These are phyloP conservation scores for Diatrype stigma DNA, from an alignment of 2,329 filamentous ascomycete genomes.

Conservation along the genomic window DNA sequence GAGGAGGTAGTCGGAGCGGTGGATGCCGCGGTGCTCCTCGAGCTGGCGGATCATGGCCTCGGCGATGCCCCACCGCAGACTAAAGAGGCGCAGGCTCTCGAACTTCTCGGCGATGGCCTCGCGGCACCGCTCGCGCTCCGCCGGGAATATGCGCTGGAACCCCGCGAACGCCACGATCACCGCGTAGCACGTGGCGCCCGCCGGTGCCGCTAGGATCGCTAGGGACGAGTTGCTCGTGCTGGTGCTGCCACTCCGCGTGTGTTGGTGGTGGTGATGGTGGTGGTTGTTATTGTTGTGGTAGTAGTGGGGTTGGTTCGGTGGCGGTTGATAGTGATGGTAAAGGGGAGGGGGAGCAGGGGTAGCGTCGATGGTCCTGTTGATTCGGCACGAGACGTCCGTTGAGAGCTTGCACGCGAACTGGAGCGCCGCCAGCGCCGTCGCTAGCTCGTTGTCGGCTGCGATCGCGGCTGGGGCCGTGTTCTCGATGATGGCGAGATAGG, in stretches of 20 bases:
- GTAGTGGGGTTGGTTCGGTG: background rate
- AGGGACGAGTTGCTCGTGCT: slow-evolving; percentile 12
- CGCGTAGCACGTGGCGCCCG: slow-evolving; percentile 27
- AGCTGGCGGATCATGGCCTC: slow-evolving; percentile 30
- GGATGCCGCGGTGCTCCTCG: slow-evolving; percentile 20
- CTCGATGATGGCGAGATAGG: slow-evolving; percentile 26
- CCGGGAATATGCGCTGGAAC: slow-evolving; percentile 26
- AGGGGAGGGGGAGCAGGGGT: background rate
- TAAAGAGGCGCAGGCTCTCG: slow-evolving; percentile 28
- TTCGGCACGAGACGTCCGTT: slow-evolving; percentile 29
- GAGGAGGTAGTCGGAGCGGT: slow-evolving; percentile 23
- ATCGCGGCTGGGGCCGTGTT: slow-evolving; percentile 8
- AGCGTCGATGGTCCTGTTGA: slow-evolving; percentile 21
- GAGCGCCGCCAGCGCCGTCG: slow-evolving; percentile 24
- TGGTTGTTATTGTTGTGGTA: background rate
- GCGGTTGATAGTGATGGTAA: background rate
- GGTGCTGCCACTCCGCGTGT: background rate
- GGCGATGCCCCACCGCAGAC: slow-evolving; percentile 29
- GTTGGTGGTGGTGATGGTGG: background rate
- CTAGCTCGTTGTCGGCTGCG: slow-evolving; percentile 16
- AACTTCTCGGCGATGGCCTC: slow-evolving; percentile 28
- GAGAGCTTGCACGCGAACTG: slow-evolving; percentile 30
- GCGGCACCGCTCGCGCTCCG: slow-evolving; percentile 21
- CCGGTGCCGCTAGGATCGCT: slow-evolving; percentile 25
- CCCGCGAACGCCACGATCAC: slow-evolving; percentile 25